phyloP scores from a whole-genome alignment of 164 flowering plant genomes.

The Magnolia sinica region DNA sequence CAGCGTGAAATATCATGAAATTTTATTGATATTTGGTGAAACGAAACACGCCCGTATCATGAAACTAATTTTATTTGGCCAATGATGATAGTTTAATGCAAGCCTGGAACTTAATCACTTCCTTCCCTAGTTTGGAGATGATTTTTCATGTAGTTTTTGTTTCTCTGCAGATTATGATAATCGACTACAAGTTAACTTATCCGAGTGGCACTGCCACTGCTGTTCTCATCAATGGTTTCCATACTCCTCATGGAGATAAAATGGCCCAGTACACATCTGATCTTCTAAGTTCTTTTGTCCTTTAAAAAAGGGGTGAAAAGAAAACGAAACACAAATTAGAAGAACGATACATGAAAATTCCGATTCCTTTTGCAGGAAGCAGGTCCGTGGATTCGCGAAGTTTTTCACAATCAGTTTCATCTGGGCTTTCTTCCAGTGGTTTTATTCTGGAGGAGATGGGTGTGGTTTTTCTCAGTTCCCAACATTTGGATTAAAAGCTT shows the following conservation, averaged over 20 bases:
- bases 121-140: background rate
- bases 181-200: constrained; percentile 73
- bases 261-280: constrained; percentile 49
- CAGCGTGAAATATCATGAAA: too few species aligned
- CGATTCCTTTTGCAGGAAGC: constrained; percentile 40
- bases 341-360: background rate
- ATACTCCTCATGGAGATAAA: constrained; percentile 50
- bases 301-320: background rate
- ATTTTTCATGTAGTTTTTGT: background rate
- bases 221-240: constrained; percentile 91
- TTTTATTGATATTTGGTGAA: too few species aligned
- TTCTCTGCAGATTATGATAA: constrained; percentile 61
- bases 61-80: background rate
- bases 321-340: background rate
- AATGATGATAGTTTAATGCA: background rate
- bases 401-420: constrained; percentile 16
- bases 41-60: background rate
- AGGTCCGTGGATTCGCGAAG: constrained; percentile 17
- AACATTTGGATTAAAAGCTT: constrained; percentile 19
- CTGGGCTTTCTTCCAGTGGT: constrained; percentile 23
- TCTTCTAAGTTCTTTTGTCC: background rate
- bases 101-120: background rate
- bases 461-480: constrained; percentile 25
- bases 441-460: constrained; percentile 19
- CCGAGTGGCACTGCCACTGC: constrained; percentile 91